Conservation (phyloP, 2,329 filamentous ascomycete genomes). For the Talaromyces sp. region DNA sequence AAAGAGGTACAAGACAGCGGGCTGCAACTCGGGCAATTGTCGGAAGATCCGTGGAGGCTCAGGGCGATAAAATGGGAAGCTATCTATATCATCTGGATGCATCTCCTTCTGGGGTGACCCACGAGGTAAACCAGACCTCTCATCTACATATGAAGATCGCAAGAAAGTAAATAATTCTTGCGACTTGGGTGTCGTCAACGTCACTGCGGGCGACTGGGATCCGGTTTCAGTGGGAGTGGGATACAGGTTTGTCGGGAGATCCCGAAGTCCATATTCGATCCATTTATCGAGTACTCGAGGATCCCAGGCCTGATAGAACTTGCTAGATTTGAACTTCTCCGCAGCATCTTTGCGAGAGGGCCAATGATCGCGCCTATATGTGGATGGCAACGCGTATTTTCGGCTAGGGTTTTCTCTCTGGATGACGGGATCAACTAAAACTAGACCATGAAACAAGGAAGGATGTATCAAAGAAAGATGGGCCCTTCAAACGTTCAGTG, state of each 20-base stretch:
- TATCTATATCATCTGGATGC: constrained; percentile 13
- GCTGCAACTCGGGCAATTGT: constrained; percentile 19
- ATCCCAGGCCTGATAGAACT: constrained; percentile 13
- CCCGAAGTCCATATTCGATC: constrained; percentile 9
- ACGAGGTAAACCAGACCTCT: background rate
- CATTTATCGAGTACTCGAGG: constrained; percentile 12
- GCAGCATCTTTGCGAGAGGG: background rate
- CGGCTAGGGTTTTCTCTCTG: no score
- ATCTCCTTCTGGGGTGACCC: constrained; percentile 1
- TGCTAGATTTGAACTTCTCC: constrained; percentile 1
- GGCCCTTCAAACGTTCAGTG: background rate
- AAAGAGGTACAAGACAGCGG: constrained; percentile 21
- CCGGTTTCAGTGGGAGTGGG: constrained; percentile 4
- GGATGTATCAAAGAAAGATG: constrained; percentile 4
- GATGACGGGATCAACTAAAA: background rate
- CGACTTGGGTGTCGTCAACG: background rate
- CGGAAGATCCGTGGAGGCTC: constrained; percentile 14
- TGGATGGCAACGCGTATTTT: no score
- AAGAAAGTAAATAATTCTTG: constrained; percentile 4
- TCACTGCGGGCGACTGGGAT: constrained; percentile 3
- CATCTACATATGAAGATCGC: background rate
- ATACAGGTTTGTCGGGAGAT: constrained; percentile 15
- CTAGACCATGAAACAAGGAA: background rate
- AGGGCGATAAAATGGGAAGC: constrained; percentile 15
- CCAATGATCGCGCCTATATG: constrained; percentile 1